Evolutionary conservation across 2,329 filamentous ascomycete species (phyloP).

Genomic region (Neofusicoccum ribis): DNA sequence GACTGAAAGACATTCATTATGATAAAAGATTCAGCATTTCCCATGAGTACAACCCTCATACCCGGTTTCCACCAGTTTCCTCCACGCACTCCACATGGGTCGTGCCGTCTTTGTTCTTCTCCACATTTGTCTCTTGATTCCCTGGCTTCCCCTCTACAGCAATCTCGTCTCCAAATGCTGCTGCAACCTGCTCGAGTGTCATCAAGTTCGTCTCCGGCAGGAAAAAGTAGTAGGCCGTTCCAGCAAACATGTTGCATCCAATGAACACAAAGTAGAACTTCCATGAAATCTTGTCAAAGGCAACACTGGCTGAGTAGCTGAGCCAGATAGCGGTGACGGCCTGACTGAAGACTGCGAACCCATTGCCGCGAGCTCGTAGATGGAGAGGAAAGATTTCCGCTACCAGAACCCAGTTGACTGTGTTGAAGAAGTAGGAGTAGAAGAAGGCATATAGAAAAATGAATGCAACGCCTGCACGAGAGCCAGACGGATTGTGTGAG

Average conservation of each 20-base stretch:
- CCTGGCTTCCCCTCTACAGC: no score
- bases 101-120: no score
- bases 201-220: constrained; percentile 38
- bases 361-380: constrained; percentile 33
- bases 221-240: constrained; percentile 35
- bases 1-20: no score
- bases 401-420: constrained; percentile 37
- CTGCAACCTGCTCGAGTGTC: constrained; percentile 36
- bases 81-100: no score
- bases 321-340: constrained; percentile 23
- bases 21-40: no score
- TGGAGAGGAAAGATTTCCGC: constrained; percentile 37
- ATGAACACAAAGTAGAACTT: constrained; percentile 45
- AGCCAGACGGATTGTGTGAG: constrained; percentile 27
- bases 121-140: no score
- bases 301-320: constrained; percentile 34
- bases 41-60: no score
- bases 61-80: no score
- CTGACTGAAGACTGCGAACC: constrained; percentile 34
- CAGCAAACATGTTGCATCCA: constrained; percentile 29
- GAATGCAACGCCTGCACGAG: constrained; percentile 37
- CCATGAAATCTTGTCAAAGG: constrained; percentile 39
- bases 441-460: constrained; percentile 41
- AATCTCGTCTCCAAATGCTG: constrained; percentile 33
- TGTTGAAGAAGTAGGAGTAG: constrained; percentile 43